Evolutionary conservation across 768 basidiomycete species (phyloP).

Genomic region (Mycena rebaudengoi): DNA sequence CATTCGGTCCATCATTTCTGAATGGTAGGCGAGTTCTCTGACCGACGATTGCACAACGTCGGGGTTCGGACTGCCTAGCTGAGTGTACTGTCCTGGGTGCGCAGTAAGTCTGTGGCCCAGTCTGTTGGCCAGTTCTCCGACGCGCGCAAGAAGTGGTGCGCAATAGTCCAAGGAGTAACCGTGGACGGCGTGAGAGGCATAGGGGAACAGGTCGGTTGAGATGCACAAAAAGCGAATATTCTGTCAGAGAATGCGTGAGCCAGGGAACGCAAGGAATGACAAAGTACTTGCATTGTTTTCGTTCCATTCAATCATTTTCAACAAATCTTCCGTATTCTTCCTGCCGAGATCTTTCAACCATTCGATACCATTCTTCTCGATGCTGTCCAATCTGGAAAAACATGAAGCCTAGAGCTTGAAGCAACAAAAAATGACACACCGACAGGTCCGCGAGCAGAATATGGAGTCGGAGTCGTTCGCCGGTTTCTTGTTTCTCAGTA

Average conservation of each 20-base stretch:
- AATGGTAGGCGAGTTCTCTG: conserved; percentile 86
- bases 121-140: conserved; percentile 72
- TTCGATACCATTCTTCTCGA: conserved; percentile 82
- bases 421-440: conserved; percentile 43
- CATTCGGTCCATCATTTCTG: conserved; percentile 89
- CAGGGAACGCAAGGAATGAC: neutral
- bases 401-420: conserved; percentile 19
- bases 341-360: conserved; percentile 84
- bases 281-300: conserved; percentile 70
- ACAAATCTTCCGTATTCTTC: conserved; percentile 77
- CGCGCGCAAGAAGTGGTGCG: conserved; percentile 56
- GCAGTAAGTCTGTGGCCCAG: conserved; percentile 83
- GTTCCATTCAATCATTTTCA: conserved; percentile 89
- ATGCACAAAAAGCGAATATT: conserved; percentile 88
- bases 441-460: conserved; percentile 80
- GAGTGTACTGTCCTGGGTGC: conserved; percentile 90
- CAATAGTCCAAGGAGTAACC: conserved; percentile 88
- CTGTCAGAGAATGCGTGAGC: conserved; percentile 37
- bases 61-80: conserved; percentile 80
- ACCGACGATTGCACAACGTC: conserved; percentile 80
- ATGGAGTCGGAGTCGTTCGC: conserved; percentile 63
- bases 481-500: conserved; percentile 78
- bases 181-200: conserved; percentile 81
- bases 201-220: conserved; percentile 94
- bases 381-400: conserved; percentile 71